phyloP scores from a whole-genome alignment of 495 filamentous ascomycete species.

The Penicillium psychrofluorescens region DNA sequence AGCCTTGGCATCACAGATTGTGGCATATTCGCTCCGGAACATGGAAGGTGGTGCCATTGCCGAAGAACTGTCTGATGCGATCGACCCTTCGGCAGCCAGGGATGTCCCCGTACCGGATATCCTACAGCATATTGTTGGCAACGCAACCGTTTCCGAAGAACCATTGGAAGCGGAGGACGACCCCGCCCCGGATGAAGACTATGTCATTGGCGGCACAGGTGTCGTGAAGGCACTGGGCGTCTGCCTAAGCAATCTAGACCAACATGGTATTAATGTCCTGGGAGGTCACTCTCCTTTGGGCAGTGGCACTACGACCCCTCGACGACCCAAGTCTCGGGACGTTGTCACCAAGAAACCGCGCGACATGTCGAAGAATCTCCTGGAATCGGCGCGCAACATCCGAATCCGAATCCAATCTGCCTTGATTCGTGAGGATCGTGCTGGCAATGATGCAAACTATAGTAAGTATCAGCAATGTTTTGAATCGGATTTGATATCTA shows the following conservation, averaged over 20 bases:
- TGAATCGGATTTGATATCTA: conserved; percentile 2
- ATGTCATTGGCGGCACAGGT: conserved; percentile 91
- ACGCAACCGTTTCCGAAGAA: conserved; percentile 37
- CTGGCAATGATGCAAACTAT: conserved; percentile 62
- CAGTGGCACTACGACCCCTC: conserved; percentile 50
- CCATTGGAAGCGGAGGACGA: conserved; percentile 58
- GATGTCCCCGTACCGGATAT: conserved; percentile 55
- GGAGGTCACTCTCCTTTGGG: conserved; percentile 32
- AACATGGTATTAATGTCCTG: conserved; percentile 23
- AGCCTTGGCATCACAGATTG: conserved; percentile 84
- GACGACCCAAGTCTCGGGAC: conserved; percentile 32
- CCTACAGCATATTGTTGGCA: conserved; percentile 57
- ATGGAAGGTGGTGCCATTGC: conserved; percentile 59
- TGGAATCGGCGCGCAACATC: conserved; percentile 82
- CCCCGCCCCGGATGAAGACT: conserved; percentile 80
- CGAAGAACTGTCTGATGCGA: conserved; percentile 31
- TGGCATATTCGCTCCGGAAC: conserved; percentile 88
- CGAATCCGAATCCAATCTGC: conserved; percentile 76
- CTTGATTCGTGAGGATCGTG: conserved; percentile 65
- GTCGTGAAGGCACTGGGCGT: conserved; percentile 91
- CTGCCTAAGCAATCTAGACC: conserved; percentile 66
- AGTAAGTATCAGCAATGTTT: conserved; percentile 46
- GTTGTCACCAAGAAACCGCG: conserved; percentile 61
- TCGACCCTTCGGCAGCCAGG: conserved; percentile 24
- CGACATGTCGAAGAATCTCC: conserved; percentile 84